These are phyloP conservation scores for Linaria vulgaris DNA, from an alignment of 257 asterid genomes.

Conservation along the genomic window DNA sequence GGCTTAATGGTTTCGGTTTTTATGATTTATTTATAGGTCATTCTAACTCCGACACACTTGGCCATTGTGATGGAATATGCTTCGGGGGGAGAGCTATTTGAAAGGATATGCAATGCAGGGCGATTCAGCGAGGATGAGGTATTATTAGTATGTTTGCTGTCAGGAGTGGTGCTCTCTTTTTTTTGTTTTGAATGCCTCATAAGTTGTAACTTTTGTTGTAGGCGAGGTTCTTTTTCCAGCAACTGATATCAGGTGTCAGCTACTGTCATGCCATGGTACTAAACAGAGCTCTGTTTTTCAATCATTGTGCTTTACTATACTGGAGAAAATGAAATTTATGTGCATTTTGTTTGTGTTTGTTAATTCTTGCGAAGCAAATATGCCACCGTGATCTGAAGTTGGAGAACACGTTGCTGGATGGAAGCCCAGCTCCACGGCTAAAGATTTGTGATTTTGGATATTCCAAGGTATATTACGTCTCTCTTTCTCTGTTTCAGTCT, in stretches of 20 bases:
- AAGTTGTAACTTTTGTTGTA: constrained; percentile 22
- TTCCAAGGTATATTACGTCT: constrained; percentile 67
- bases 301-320: background rate
- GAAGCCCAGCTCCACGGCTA: constrained; percentile 91
- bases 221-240: constrained; percentile 99
- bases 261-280: constrained; percentile 94
- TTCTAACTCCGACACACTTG: constrained; percentile 90
- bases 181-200: constrained; percentile 7
- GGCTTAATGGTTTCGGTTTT: constrained; percentile 12
- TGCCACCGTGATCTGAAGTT: constrained; percentile 96
- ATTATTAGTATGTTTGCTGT: no score
- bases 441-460: constrained; percentile 98
- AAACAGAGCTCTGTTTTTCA: constrained; percentile 1
- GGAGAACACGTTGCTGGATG: constrained; percentile 93
- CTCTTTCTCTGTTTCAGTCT: background rate
- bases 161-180: no score
- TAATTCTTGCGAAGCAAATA: constrained; percentile 62
- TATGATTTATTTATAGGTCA: constrained; percentile 44
- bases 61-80: constrained; percentile 99
- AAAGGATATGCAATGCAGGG: constrained; percentile 96
- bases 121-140: constrained; percentile 99
- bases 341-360: background rate
- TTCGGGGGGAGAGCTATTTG: constrained; percentile 97
- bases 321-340: background rate
- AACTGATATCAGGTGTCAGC: constrained; percentile 98